A percentile compares a stretch with the other conserved stretches of the same genome.
phyloP scores from a whole-genome alignment of 2,329 filamentous ascomycete species.

The Fusarium coffeatum region DNA sequence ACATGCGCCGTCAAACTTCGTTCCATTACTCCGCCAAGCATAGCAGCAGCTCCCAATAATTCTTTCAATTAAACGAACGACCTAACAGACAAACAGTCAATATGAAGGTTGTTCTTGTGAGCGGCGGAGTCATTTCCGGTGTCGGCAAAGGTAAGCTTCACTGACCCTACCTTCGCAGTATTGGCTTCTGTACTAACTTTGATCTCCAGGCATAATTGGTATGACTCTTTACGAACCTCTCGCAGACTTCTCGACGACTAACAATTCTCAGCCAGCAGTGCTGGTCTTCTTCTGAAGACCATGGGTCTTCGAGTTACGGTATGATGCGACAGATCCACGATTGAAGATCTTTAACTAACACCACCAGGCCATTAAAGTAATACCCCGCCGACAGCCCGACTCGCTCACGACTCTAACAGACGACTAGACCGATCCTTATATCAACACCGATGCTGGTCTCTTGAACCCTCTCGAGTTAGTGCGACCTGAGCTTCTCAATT shows the following conservation, averaged over 20 bases:
- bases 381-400: neutral
- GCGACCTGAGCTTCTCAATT: neutral
- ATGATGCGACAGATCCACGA: neutral
- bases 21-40: conserved; percentile 9
- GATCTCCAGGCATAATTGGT: conserved; percentile 28
- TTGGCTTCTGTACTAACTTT: conserved; percentile 16
- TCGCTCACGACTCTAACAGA: conserved; percentile 1
- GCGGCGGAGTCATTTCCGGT: conserved; percentile 38
- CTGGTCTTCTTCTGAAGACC: conserved; percentile 82
- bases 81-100: conserved; percentile 1
- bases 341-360: conserved; percentile 8
- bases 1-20: conserved; percentile 17
- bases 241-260: conserved; percentile 1
- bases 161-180: neutral
- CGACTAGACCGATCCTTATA: conserved; percentile 64
- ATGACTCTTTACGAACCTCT: neutral
- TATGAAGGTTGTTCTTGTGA: conserved; percentile 40
- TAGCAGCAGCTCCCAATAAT: conserved; percentile 6
- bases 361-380: conserved; percentile 40
- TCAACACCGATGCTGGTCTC: conserved; percentile 54
- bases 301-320: conserved; percentile 76
- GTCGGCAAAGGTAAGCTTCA: conserved; percentile 33
- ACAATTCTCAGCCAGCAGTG: conserved; percentile 47
- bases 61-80: conserved; percentile 7
- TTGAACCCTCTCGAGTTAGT: conserved; percentile 50